These are phyloP conservation scores for Boletus speciosus DNA, from an alignment of 768 basidiomycete species.

Conservation along the genomic window DNA sequence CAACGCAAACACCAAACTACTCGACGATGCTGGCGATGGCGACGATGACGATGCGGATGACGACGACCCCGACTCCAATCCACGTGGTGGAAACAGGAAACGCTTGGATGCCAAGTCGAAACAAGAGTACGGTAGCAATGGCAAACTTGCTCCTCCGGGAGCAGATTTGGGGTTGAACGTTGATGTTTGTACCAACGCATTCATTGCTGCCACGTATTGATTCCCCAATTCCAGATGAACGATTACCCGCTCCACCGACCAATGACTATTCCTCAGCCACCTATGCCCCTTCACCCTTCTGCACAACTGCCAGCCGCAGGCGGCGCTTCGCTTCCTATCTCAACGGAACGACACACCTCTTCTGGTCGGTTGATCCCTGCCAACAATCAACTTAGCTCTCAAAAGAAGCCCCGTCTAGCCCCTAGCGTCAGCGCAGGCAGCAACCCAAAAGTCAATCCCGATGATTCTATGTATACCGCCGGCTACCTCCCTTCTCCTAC, in stretches of 20 bases:
- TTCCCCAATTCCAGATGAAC: conserved; percentile 15
- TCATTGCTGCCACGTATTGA: neutral
- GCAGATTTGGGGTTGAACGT: conserved; percentile 20
- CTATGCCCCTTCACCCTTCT: conserved; percentile 30
- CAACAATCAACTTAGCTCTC: conserved; percentile 22
- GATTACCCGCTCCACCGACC: conserved; percentile 31
- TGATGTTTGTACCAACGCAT: conserved; percentile 21
- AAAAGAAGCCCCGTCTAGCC: conserved; percentile 32
- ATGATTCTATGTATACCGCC: conserved; percentile 30
- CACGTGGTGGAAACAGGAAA: conserved; percentile 20
- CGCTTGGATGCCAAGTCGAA: conserved; percentile 28
- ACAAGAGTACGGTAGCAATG: conserved; percentile 22
- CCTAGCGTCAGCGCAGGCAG: conserved; percentile 19
- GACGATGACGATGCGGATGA: conserved; percentile 37
- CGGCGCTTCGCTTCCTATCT: conserved; percentile 30
- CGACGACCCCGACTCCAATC: conserved; percentile 28
- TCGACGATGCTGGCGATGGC: conserved; percentile 38
- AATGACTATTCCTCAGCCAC: conserved; percentile 33
- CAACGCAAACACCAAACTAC: conserved; percentile 32
- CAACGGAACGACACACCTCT: conserved; percentile 33
- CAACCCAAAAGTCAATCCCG: conserved; percentile 23
- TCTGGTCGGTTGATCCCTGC: conserved; percentile 31
- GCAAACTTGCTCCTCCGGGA: conserved; percentile 18
- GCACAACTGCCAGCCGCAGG: conserved; percentile 21
- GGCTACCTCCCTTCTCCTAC: conserved; percentile 33